Evolutionary conservation across 345 rosid species (phyloP), one percentile per base, ranked within the genome.

Genomic region (Moricandia moricandioides): DNA sequence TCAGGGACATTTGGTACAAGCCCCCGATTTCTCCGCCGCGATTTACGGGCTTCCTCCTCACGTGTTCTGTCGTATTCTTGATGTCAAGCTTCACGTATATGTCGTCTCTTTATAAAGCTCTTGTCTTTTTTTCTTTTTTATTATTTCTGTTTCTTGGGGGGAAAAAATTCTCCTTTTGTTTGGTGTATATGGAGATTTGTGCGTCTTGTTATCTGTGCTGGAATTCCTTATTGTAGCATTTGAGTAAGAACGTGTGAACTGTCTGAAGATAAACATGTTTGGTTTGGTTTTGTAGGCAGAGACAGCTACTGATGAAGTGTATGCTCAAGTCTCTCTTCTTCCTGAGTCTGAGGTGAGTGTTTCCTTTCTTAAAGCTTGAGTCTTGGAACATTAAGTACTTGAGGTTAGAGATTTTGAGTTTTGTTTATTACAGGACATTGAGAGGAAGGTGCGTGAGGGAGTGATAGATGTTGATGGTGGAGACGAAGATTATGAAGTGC

Each of bases 1-100:
- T 47, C 99, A 92, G 79, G 99, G 99, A 9, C 98, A 95, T 74
- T 75, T 92, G 78, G 98, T 92, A 80, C 96, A 85, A 64, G 84
- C 87, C 78, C 80, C 95, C 76, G 90, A 92, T 80, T 83, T 79
- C 79, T 83, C 90, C 78, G 83, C 90, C 76, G 82, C 90, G 55
- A 82, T 82, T 71, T 83, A 71, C 81, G 90, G 83, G 79, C 86
- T 90, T 17, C 89, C 86, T 83, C 81, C 97, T 67, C 92, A 89
- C 79, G 79, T 89, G 75, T 88, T 90, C 85, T 92, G 98, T 85
- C 91, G 97, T 60, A 97, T 95, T 79, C 84, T 87, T 78, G 94
- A 95, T 84, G 91, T 95, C 85, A 89, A 92, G 87, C 98, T 95
- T 76, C 97, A 88, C 83, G 99, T 95, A 79, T 57, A 17, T 47